These are phyloP conservation scores for Leccinellum rugosiceps DNA, from an alignment of 768 basidiomycete species.

Conservation along the genomic window DNA sequence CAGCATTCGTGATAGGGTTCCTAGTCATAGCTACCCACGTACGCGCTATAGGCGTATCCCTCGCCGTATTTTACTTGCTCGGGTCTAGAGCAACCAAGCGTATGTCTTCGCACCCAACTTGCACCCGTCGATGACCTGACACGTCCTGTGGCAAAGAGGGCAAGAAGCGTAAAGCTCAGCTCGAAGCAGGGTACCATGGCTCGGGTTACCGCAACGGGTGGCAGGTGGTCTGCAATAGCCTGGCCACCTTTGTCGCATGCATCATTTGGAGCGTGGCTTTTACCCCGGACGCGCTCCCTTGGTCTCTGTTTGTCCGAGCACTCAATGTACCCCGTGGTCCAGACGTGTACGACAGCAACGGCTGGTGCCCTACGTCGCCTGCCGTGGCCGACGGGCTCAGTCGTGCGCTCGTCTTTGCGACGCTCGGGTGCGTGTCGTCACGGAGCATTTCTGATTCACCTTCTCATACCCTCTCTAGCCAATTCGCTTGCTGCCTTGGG, in stretches of 20 bases:
- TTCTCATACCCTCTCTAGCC: conserved; percentile 40
- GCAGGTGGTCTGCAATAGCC: conserved; percentile 84
- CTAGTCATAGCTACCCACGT: conserved; percentile 66
- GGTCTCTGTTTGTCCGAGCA: conserved; percentile 26
- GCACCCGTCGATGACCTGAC: not conserved
- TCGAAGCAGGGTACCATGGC: conserved; percentile 78
- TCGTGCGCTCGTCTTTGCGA: conserved; percentile 57
- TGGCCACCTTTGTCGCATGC: conserved; percentile 56
- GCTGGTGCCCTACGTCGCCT: conserved; percentile 64
- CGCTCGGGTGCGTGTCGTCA: conserved; percentile 53
- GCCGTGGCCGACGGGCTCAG: conserved; percentile 49
- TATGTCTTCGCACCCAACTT: conserved; percentile 29
- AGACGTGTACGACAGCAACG: conserved; percentile 35
- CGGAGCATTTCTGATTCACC: not conserved
- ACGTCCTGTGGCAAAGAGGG: conserved; percentile 45
- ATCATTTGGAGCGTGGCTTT: conserved; percentile 64
- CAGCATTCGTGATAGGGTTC: conserved; percentile 77
- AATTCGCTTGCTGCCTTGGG: conserved; percentile 85
- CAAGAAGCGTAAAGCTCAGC: conserved; percentile 64
- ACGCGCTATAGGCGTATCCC: conserved; percentile 57
- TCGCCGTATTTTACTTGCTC: conserved; percentile 76
- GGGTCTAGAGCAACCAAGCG: conserved; percentile 85
- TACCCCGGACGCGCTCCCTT: conserved; percentile 40
- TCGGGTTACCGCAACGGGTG: conserved; percentile 71
- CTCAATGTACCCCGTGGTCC: conserved; percentile 10